Base-by-base conservation (phyloP, 495 filamentous ascomycete genomes). In the Tuber umbilicatum region DNA sequence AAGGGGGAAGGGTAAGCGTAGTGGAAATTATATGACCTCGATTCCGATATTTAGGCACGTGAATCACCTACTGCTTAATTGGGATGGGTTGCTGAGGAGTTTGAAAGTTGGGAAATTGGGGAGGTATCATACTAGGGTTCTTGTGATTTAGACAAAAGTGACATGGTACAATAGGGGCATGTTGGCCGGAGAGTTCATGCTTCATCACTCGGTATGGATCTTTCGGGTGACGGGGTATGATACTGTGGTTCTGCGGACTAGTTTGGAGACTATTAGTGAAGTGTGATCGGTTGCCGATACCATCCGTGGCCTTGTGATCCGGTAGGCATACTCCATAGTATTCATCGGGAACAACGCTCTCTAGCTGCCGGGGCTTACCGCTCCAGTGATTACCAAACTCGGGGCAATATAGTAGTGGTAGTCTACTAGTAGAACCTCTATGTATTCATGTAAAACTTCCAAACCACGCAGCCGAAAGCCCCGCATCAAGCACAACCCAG, bases 401-500 rank as follows among this genome's bases (percentile, higher is more conserved):
- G 16, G 16, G 14, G 50, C 5, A 31, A 16, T 14, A 64, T 64
- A 5, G 27, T 16, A 16, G 55, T 7, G 4, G 14, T 17, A 19
- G 31, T 64, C 55, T 16, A n/a, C n/a, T n/a, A n/a, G n/a, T n/a
- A 6, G 31, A 64, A 31, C 27, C n/a, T 47, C 2, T 35, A n/a
- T n/a, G n/a, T n/a, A n/a, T 50, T 14, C 14, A 70, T 17, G n/a
- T 1, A 14, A 23, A 37, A 9, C 39, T 42, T 60, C 50, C 27
- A 41, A 23, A 31, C 23, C 80, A 92, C 31, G 86, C 84, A 21
- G 91, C 91, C 79, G 92, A 93, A 72, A 94, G 80, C 1, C 93
- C 93, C 27, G 93, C 93, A 82, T 96, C 93, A n/a, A 97, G 86
- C 79, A 93, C 94, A 14, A 97, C 86, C 39, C 94, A 87, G 83